Percentiles rank a stretch among this genome's conserved stretches.
Evolutionary conservation across 192 early-diverging fungal species (phyloP).

Genomic region (Umbelopsis sp.): DNA sequence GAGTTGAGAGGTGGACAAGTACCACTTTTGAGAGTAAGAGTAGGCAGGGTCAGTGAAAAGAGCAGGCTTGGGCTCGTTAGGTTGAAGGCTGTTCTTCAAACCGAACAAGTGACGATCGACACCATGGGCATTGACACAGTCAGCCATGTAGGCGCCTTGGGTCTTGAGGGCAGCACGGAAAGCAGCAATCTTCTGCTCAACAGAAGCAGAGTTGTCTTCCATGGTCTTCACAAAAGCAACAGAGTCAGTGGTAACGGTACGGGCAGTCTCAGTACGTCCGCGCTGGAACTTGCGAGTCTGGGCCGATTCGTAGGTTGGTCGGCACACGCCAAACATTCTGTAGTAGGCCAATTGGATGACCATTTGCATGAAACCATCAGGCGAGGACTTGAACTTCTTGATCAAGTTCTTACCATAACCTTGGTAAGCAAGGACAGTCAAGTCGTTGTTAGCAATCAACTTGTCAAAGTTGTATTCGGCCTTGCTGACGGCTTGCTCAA

Average conservation of each 20-base stretch:
- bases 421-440: conserved; percentile 80
- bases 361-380: conserved; percentile 87
- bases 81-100: conserved; percentile 75
- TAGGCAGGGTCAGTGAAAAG: conserved; percentile 90
- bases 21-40: conserved; percentile 83
- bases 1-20: conserved; percentile 91
- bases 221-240: conserved; percentile 86
- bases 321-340: conserved; percentile 77
- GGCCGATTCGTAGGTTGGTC: conserved; percentile 92
- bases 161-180: conserved; percentile 75
- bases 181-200: conserved; percentile 64
- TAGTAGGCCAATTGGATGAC: conserved; percentile 96
- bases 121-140: conserved; percentile 80
- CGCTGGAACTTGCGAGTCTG: conserved; percentile 90
- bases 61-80: conserved; percentile 76
- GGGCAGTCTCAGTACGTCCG: conserved; percentile 94
- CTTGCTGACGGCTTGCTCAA: conserved; percentile 64
- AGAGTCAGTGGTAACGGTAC: conserved; percentile 77
- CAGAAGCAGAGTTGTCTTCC: conserved; percentile 60
- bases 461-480: conserved; percentile 82
- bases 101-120: conserved; percentile 91
- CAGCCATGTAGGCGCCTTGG: conserved; percentile 82
- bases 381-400: conserved; percentile 81
- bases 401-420: conserved; percentile 95
- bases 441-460: conserved; percentile 78